Base-by-base conservation (phyloP, 805 yeast species). In the Ogataea kodamae region DNA sequence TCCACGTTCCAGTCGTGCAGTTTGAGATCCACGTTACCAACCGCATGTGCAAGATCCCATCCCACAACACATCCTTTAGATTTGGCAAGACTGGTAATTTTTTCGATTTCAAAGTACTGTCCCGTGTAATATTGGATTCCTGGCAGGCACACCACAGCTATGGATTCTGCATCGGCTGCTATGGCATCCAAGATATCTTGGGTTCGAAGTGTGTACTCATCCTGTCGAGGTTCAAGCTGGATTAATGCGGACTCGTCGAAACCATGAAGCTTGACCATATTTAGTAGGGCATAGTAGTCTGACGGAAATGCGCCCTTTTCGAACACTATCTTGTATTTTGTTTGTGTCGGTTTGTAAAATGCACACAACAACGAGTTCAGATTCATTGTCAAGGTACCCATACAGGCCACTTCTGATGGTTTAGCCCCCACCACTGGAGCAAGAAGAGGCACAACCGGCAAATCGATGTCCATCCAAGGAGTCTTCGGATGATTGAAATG, bases 41-140 rank as follows among this genome's bases (percentile, higher is more conserved):
- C 90, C 2, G 94, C 96, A 56, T 89, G 97, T 1, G 97, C 97
- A 46, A 89, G 67, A 57, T 89, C 97, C 96, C 96, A 89, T 1
- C 96, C 97, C 18, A 80, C 83, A 2, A 72, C 63, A 21, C 83
- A 69, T 16, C 62, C 72, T 38, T 50, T 54, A 13, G 51, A 46
- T 37, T 84, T 79, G 5, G 81, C 88, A 28, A 62, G 64, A 6
- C 52, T 49, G 1, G 97, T 88, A 48, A 89, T 86, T n/a, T 56
- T 55, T 30, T 67, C 68, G 22, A 89, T 83, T 31, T 86, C 85
- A 50, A 89, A 88, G 16, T 68, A 65, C 59, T 89, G 97, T 6
- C 97, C 97, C 1, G 96, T 76, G 58, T 88, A 90, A 63, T 81
- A 89, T 54, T 89, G 97, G 39, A 89, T 76, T 1, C 96, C 97